Base-by-base conservation (phyloP, 345 rosid species). In the Pugionium cornutum region DNA sequence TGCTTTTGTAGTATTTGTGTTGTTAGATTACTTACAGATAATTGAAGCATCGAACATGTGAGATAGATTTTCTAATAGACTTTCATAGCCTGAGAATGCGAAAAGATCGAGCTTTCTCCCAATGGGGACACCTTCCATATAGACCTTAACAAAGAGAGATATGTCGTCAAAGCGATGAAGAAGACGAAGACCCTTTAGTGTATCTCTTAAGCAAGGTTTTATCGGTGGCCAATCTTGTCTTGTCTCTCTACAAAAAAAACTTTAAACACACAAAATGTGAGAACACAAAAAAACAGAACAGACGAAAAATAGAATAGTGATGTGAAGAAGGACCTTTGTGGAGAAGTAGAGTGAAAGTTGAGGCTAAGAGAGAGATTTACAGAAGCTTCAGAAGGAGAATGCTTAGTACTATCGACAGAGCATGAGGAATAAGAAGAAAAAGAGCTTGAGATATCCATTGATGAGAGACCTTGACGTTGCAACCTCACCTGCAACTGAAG, bases 111-210 rank as follows among this genome's bases (percentile, higher is more conserved):
- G 72, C 45, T 86, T 86, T 67, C 91, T 82, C 6, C 91, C 91
- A 53, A 86, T 86, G 47, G 83, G 83, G 42, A 77, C 68, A 5
- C 88, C 91, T 43, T 83, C 91, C 85, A 83, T 83, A 70, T 86
- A 82, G 61, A 86, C 87, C 81, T 86, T 86, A 46, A 82, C 79
- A 71, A 75, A 82, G 25, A 77, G 59, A 66, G 75, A 74, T 66
- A 63, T 37, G 7, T 66, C 37, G 9, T 66, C 48, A 39, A 50
- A 33, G 8, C 67, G 45, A 44, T 9, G 49, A 73, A 39, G n/a
- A 51, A 10, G 62, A 45, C 58, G 67, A 68, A 53, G 69, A 74
- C 74, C 64, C 58, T 68, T 74, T 41, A 66, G 11, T 46, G 50
- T 59, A 7, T 66, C 51, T 62, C 74, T 68, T 42, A 67, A 55